Percentiles rank a stretch among this genome's conserved stretches.
These are phyloP conservation scores for Beauveria asiatica DNA, from an alignment of 2,329 filamentous ascomycete genomes.

Conservation along the genomic window DNA sequence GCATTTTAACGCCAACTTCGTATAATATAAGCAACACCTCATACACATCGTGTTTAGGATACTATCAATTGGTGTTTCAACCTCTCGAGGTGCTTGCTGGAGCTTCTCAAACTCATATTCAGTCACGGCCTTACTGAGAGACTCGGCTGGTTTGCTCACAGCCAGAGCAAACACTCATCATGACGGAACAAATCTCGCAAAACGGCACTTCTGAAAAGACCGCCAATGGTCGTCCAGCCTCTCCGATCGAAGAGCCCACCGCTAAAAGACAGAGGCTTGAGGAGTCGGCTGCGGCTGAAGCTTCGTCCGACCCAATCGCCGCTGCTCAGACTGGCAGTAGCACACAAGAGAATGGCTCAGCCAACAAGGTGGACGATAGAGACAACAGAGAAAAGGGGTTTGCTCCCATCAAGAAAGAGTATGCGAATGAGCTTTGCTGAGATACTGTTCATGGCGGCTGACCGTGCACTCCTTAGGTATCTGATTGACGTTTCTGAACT, in stretches of 20 bases:
- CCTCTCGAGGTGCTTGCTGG: background rate
- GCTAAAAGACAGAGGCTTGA: slow-evolving; percentile 54
- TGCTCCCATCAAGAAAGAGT: slow-evolving; percentile 68
- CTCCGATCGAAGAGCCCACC: slow-evolving; percentile 31
- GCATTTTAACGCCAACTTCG: background rate
- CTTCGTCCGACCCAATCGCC: background rate
- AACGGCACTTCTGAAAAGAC: background rate
- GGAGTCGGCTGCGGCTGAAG: slow-evolving; percentile 16
- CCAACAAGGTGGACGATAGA: slow-evolving; percentile 15
- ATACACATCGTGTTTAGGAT: background rate
- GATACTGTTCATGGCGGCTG: background rate
- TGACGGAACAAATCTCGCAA: slow-evolving; percentile 19
- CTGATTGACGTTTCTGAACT: slow-evolving; percentile 29
- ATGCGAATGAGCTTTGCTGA: slow-evolving; percentile 15
- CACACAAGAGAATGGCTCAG: slow-evolving; percentile 15
- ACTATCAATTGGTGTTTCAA: background rate
- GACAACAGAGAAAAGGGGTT: slow-evolving; percentile 39
- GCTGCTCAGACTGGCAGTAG: slow-evolving; percentile 3
- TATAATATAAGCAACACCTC: background rate
- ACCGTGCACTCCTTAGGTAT: slow-evolving; percentile 26
- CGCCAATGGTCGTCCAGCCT: background rate
- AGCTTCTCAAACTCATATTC: background rate
- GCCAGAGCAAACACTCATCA: slow-evolving; percentile 10
- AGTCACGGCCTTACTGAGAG: background rate
- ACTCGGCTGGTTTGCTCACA: background rate